Evolutionary conservation across 768 basidiomycete genomes (phyloP), one percentile per base, ranked within the genome.

Genomic region (Gloeopeniophorella convolvens): DNA sequence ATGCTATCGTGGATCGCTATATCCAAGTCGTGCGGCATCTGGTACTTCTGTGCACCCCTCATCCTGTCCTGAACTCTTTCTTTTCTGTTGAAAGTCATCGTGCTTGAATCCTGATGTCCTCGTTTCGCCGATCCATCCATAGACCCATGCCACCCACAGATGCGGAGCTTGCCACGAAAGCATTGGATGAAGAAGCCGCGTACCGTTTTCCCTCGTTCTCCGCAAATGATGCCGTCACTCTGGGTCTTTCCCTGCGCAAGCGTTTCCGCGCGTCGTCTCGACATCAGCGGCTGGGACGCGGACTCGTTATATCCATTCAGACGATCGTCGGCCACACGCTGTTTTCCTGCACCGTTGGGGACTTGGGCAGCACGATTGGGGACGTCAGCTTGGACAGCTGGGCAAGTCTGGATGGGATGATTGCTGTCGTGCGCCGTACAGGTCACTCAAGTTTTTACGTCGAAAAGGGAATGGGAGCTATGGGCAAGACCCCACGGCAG

Each of bases 361-460:
- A 90, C 66, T 65, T 88, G 34, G 87, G 86, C 1, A 77, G 78
- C 58, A 63, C 65, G 15, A 72, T 81, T 32, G 82, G 82, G 12
- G 88, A 89, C 66, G 83, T 89, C 55, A 85, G 82, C 57, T 63
- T 89, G 60, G 87, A 91, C 61, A 85, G 84, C 57, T 91, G 89
- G 89, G 65, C 77, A 26, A 79, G 77, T 60, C 61, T 90, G 36
- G 85, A 90, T 66, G 80, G 83, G 34, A 89, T 90, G 83, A 72
- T 89, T 56, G 78, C 77, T 33, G 82, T 89, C 21, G 87, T 89
- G 39, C 78, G 75, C 58, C 74, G 86, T 52, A 90, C 87, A 15
- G 87, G 89, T 2, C 89, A 90, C 63, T 87, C 86, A 7, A 88
- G 83, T 57, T 90, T 73, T 65, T 91, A 91, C 64, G 85, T 91